Percentiles rank a stretch among this genome's conserved stretches.
Conservation (phyloP, 1,139 yeast species). For the Hemisphaericaspora lyxosophila region DNA sequence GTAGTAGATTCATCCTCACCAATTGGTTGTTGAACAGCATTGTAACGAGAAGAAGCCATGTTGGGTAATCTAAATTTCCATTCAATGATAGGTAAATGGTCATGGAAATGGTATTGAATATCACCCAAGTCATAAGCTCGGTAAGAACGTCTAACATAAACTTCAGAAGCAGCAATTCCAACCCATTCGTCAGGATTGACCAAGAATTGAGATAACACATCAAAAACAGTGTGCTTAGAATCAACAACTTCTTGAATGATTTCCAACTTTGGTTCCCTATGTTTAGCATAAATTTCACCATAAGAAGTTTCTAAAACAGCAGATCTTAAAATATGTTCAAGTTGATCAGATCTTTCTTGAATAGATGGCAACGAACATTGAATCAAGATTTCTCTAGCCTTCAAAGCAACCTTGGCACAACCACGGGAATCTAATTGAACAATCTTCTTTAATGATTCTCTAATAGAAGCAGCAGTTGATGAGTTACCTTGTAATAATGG, state of each 20-base stretch:
- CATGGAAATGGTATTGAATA: constrained; percentile 61
- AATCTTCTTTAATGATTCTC: constrained; percentile 69
- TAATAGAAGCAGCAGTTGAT: constrained; percentile 67
- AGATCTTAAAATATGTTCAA: constrained; percentile 90
- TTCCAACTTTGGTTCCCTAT: constrained; percentile 78
- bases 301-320: constrained; percentile 87
- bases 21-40: constrained; percentile 57
- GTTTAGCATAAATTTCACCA: constrained; percentile 77
- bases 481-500: constrained; percentile 70
- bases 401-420: constrained; percentile 91
- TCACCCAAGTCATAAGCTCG: constrained; percentile 90
- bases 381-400: constrained; percentile 92
- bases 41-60: constrained; percentile 63
- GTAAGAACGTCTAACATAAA: constrained; percentile 93
- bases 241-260: constrained; percentile 89
- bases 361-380: constrained; percentile 96
- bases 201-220: constrained; percentile 89
- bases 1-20: constrained; percentile 31
- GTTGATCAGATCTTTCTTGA: constrained; percentile 93
- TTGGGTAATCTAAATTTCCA: constrained; percentile 93
- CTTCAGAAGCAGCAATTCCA: constrained; percentile 94
- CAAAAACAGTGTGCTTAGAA: constrained; percentile 93
- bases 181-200: constrained; percentile 83
- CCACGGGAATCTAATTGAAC: constrained; percentile 88
- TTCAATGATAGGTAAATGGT: constrained; percentile 67